These are phyloP conservation scores for Pseudocercospora crystallina DNA, from an alignment of 2,329 filamentous ascomycete species.

Conservation along the genomic window DNA sequence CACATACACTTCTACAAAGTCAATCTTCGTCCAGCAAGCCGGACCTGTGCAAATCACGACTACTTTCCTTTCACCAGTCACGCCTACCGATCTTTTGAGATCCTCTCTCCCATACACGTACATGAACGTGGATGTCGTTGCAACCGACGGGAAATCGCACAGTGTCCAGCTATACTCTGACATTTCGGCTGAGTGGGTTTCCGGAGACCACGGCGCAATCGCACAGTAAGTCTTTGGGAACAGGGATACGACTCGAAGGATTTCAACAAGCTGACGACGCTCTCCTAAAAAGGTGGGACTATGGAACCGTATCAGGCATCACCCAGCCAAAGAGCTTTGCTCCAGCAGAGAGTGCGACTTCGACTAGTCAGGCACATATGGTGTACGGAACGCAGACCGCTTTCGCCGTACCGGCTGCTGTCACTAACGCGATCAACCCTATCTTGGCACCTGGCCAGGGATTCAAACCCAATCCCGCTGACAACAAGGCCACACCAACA, in stretches of 20 bases:
- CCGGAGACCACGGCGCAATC: slow-evolving; percentile 56
- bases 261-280: too few relatives aligned
- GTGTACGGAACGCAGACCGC: slow-evolving; percentile 22
- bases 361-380: slow-evolving; percentile 7
- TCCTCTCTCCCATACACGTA: slow-evolving; percentile 72
- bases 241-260: too few relatives aligned
- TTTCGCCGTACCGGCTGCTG: slow-evolving; percentile 9
- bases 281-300: slow-evolving; percentile 52
- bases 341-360: slow-evolving; percentile 2
- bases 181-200: slow-evolving; percentile 71
- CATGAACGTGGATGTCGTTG: slow-evolving; percentile 61
- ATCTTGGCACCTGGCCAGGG: slow-evolving; percentile 5
- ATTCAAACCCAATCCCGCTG: slow-evolving; percentile 5
- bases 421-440: slow-evolving; percentile 15
- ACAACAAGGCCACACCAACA: slow-evolving; percentile 4
- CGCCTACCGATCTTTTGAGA: slow-evolving; percentile 10
- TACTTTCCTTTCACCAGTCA: slow-evolving; percentile 13
- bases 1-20: slow-evolving; percentile 70
- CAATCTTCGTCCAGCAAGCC: slow-evolving; percentile 63
- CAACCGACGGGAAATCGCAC: slow-evolving; percentile 62
- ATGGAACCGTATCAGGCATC: slow-evolving; percentile 31
- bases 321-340: slow-evolving; percentile 6
- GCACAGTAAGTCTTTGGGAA: slow-evolving; percentile 40
- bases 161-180: slow-evolving; percentile 70
- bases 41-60: slow-evolving; percentile 20